Evolutionary conservation across 257 asterid genomes (phyloP).

Genomic region (Solanum pennellii): DNA sequence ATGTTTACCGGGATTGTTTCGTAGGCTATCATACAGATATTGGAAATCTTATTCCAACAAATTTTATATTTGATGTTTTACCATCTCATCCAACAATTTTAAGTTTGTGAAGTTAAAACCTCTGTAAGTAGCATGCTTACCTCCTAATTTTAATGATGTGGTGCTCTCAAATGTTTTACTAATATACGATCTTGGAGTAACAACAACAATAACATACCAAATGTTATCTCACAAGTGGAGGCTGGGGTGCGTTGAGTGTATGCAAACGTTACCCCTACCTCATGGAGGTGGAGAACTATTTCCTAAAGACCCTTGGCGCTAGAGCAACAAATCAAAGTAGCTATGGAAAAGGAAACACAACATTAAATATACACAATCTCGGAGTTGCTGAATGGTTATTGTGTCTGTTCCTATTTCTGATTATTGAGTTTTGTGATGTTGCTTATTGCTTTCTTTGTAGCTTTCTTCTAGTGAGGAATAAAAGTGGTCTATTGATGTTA

Average conservation of each 20-base stretch:
- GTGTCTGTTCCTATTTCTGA: not conserved
- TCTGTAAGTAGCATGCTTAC: not conserved
- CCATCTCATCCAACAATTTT: not conserved
- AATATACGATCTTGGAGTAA: not conserved
- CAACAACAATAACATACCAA: not conserved
- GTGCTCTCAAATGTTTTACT: not conserved
- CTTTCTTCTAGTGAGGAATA: not conserved
- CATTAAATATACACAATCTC: not conserved
- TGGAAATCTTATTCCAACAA: not conserved
- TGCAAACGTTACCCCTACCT: not conserved
- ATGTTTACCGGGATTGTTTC: not conserved
- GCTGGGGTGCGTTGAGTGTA: not conserved
- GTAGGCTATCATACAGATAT: not conserved
- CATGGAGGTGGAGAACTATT: not conserved
- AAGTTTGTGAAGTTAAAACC: not conserved
- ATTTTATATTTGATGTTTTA: not conserved
- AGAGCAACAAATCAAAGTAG: not conserved
- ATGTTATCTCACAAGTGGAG: not conserved
- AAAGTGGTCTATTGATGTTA: not conserved
- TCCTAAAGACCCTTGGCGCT: not conserved
- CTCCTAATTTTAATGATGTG: not conserved
- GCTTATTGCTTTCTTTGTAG: not conserved
- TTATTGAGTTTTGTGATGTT: not conserved
- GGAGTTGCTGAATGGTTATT: not conserved
- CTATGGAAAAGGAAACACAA: not conserved